These are phyloP conservation scores for Friedmanniomyces endolithicus DNA, from an alignment of 495 filamentous ascomycete genomes.

Conservation along the genomic window DNA sequence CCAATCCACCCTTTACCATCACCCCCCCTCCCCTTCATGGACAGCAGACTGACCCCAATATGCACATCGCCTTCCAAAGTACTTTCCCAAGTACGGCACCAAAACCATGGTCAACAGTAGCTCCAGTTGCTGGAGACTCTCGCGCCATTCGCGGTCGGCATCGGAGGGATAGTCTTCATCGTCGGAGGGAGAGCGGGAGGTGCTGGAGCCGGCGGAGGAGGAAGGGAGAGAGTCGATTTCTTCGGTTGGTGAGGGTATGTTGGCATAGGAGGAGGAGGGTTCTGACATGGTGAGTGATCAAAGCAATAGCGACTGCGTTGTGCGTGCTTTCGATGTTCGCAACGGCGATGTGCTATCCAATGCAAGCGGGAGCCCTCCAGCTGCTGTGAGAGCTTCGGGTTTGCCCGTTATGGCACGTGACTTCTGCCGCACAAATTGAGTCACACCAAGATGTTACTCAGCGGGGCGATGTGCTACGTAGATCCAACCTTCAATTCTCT, in stretches of 20 bases:
- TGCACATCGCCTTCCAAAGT: conserved; percentile 80
- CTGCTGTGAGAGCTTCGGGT: no score
- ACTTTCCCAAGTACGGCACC: conserved; percentile 87
- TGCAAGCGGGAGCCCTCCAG: no score
- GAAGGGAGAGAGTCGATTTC: conserved; percentile 73
- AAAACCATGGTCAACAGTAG: conserved; percentile 84
- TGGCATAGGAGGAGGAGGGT: conserved; percentile 12
- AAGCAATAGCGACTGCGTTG: no score
- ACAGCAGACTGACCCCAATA: conserved; percentile 68
- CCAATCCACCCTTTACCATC: background rate
- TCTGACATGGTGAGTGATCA: conserved; percentile 11
- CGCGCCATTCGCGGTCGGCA: conserved; percentile 87
- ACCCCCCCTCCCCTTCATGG: background rate
- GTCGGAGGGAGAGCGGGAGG: conserved; percentile 31
- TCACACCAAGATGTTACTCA: background rate
- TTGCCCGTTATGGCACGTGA: no score
- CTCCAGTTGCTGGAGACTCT: conserved; percentile 84
- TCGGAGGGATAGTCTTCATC: conserved; percentile 31
- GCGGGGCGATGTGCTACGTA: background rate
- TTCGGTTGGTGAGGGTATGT: conserved; percentile 30
- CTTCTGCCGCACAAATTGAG: background rate
- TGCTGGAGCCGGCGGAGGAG: conserved; percentile 48
- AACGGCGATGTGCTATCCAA: no score
- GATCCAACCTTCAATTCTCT: background rate
- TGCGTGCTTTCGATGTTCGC: no score